Evolutionary conservation across 2,329 filamentous ascomycete genomes (phyloP).

Genomic region (Colletotrichum orchidophilum): DNA sequence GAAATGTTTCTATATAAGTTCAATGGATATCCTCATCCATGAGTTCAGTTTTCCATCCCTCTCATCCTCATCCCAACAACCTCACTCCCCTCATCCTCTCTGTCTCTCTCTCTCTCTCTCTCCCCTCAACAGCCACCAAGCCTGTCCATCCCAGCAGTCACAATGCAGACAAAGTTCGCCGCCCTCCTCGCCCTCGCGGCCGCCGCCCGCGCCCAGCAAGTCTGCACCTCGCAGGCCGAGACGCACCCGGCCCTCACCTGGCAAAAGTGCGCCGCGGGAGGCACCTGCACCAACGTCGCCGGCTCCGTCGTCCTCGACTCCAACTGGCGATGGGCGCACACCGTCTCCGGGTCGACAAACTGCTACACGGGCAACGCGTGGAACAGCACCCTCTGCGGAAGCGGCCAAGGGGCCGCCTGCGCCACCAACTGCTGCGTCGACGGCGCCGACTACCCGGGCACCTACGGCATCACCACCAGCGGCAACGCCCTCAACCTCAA

Average conservation of each 20-base stretch:
- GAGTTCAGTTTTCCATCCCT: background rate
- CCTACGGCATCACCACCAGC: conserved; percentile 64
- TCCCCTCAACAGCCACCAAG: conserved; percentile 3
- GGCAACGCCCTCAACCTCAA: conserved; percentile 62
- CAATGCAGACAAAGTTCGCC: conserved; percentile 43
- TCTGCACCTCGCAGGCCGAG: conserved; percentile 57
- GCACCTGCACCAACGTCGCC: conserved; percentile 58
- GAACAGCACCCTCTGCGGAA: conserved; percentile 45
- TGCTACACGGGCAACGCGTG: conserved; percentile 65
- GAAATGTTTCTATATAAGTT: conserved; percentile 21
- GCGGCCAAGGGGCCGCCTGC: conserved; percentile 53
- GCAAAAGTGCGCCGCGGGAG: conserved; percentile 60
- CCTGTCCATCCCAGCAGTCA: conserved; percentile 25
- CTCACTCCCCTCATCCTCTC: background rate
- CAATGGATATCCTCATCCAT: background rate
- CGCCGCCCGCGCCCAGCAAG: conserved; percentile 58
- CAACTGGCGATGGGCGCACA: conserved; percentile 71
- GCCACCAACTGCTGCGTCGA: conserved; percentile 62
- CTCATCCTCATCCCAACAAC: conserved; percentile 1
- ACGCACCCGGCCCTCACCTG: conserved; percentile 63
- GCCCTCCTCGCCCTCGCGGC: conserved; percentile 52
- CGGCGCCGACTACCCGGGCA: conserved; percentile 60
- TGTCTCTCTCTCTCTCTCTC: background rate
- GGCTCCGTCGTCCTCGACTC: conserved; percentile 65
- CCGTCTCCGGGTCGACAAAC: conserved; percentile 56